Base-by-base conservation (phyloP, 768 basidiomycete species). In the Termitomyces sp. region DNA sequence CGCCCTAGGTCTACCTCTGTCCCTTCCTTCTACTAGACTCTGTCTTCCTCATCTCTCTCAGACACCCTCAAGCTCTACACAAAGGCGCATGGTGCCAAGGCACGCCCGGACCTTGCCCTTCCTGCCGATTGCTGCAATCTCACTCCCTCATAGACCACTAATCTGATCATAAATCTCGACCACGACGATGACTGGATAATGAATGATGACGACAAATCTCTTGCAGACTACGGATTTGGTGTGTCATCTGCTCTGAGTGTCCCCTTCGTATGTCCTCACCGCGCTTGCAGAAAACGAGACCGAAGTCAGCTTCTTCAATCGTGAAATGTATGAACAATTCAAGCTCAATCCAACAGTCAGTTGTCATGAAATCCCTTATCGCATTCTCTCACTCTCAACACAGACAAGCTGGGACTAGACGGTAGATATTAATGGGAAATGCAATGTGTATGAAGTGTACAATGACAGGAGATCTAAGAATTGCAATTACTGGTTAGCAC, bases 101-200 rank as follows among this genome's bases (percentile, higher is more conserved):
- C 90, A 52, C 20, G 71, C 60, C 50, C 28, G 33, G 33, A 55
- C n/a, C 16, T 36, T 47, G 37, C 37, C 15, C 34, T 31, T 24
- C 18, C 39, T 20, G 39, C 42, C 49, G 16, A 34, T 41, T 54
- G 55, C 45, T 47, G 5, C 34, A 58, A 37, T 31, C 45, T 39
- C 37, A 58, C 29, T 3, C 6, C 28, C 37, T 57, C 51, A 16
- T 65, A 98, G 96, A 96, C 95, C 1, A 90, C 90, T 33, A 98
- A 99, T 74, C 79, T 99, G 29, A 98, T 99, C 72, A 98, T 99
- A 68, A 99, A 99, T 71, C 81, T 98, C 57, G 94, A 97, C 66
- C 83, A 95, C 66, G 96, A 98, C 66, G 96, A 98, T 57, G 90
- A 93, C 9, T 96, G 94, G 91, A 91, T 98, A 60, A 72, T 94